Conservation (phyloP, 129 eudicot genomes). For the Centella asiatica region DNA sequence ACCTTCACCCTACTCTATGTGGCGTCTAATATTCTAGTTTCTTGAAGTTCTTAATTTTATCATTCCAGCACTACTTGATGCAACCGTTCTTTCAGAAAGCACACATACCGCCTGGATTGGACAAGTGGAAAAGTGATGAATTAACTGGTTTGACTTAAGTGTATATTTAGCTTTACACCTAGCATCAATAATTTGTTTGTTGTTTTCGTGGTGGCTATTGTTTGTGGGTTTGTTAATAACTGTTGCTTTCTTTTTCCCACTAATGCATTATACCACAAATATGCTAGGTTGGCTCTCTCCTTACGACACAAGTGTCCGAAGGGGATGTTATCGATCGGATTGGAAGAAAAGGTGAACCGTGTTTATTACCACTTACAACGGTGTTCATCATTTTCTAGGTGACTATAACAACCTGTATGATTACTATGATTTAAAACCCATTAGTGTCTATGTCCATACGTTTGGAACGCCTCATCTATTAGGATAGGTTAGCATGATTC, state of each 20-base stretch:
- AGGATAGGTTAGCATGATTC: no score
- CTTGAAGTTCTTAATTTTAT: not conserved
- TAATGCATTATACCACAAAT: not conserved
- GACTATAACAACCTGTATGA: not conserved
- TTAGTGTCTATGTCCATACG: no score
- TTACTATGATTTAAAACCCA: not conserved
- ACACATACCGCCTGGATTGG: not conserved
- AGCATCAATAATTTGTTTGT: constrained; percentile 4
- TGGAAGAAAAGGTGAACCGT: not conserved
- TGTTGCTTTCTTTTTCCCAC: not conserved
- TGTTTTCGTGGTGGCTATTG: constrained; percentile 2
- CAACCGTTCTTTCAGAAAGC: no score
- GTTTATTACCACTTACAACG: not conserved
- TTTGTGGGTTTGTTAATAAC: constrained; percentile 2
- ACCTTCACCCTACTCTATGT: not conserved
- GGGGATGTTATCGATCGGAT: not conserved
- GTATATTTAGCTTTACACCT: not conserved
- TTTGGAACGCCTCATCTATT: no score
- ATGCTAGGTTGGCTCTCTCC: not conserved
- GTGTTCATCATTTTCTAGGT: not conserved
- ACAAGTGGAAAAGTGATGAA: not conserved
- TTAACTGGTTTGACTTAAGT: not conserved
- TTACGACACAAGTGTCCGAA: not conserved
- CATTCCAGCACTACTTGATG: constrained; percentile 1
- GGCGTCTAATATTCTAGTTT: not conserved